Percentiles rank a stretch among this genome's conserved stretches.
phyloP scores from a whole-genome alignment of 1,284 basidiomycete genomes.

The Pterulicium gracile region DNA sequence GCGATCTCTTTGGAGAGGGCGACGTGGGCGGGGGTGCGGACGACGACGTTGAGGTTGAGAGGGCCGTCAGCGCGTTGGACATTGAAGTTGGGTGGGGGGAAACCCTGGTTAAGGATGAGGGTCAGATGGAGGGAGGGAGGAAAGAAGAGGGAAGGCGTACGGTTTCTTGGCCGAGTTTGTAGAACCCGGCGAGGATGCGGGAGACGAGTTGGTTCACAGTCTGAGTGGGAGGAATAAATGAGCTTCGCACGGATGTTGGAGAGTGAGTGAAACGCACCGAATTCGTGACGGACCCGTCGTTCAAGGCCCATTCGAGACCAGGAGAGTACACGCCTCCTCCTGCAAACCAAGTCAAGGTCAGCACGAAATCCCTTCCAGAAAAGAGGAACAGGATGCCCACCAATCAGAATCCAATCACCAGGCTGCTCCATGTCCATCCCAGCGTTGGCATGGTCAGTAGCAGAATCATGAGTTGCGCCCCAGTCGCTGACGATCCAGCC shows the following conservation, averaged over 20 bases:
- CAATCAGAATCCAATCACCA: slow-evolving; percentile 31
- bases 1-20: slow-evolving; percentile 57
- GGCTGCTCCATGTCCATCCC: slow-evolving; percentile 41
- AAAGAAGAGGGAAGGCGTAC: slow-evolving; percentile 12
- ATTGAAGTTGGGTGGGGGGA: slow-evolving; percentile 43
- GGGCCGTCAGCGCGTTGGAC: slow-evolving; percentile 35
- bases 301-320: slow-evolving; percentile 23
- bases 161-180: slow-evolving; percentile 41
- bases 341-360: slow-evolving; percentile 8
- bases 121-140: neutral
- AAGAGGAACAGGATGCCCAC: slow-evolving; percentile 12
- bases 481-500: slow-evolving; percentile 32
- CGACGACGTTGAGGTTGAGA: slow-evolving; percentile 46
- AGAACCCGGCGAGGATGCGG: slow-evolving; percentile 54
- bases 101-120: slow-evolving; percentile 24
- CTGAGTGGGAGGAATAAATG: slow-evolving; percentile 22
- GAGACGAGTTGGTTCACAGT: slow-evolving; percentile 61
- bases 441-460: slow-evolving; percentile 31
- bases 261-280: slow-evolving; percentile 24
- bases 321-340: slow-evolving; percentile 25
- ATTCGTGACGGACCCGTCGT: slow-evolving; percentile 30
- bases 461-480: slow-evolving; percentile 37
- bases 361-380: neutral
- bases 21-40: slow-evolving; percentile 41
- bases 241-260: slow-evolving; percentile 14